Evolutionary conservation across 257 asterid species (phyloP).

Genomic region (Scutellaria baicalensis): DNA sequence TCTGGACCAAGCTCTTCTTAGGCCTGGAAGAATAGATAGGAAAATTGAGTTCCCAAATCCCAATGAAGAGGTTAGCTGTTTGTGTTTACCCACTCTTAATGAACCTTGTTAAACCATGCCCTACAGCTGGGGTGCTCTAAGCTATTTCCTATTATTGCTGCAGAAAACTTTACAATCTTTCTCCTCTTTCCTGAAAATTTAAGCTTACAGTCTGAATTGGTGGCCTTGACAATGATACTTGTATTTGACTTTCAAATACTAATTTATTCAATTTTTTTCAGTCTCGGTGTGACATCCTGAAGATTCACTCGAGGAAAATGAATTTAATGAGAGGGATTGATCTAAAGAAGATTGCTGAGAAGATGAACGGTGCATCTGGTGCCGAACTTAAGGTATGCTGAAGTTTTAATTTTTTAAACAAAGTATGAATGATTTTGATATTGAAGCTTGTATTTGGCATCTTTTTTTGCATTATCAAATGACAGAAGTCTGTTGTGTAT

Average conservation of each 20-base stretch:
- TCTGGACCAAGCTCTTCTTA: constrained; percentile 86
- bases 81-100: background rate
- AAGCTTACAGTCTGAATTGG: background rate
- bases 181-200: background rate
- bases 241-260: background rate
- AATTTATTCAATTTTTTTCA: constrained; percentile 19
- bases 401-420: background rate
- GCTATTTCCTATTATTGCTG: background rate
- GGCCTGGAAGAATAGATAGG: constrained; percentile 91
- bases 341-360: constrained; percentile 84
- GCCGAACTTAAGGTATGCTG: constrained; percentile 81
- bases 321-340: constrained; percentile 90
- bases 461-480: too few relatives aligned
- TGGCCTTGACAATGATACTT: background rate
- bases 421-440: background rate
- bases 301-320: constrained; percentile 88
- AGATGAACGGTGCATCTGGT: constrained; percentile 92
- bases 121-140: background rate
- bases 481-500: too few relatives aligned
- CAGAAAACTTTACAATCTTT: background rate
- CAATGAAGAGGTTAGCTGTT: constrained; percentile 58
- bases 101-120: background rate
- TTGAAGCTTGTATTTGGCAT: background rate
- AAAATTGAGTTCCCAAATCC: constrained; percentile 96
- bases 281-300: constrained; percentile 86